Evolutionary conservation across 139 green algal genomes (phyloP).

Genomic region (Auxenochlorella protothecoides): DNA sequence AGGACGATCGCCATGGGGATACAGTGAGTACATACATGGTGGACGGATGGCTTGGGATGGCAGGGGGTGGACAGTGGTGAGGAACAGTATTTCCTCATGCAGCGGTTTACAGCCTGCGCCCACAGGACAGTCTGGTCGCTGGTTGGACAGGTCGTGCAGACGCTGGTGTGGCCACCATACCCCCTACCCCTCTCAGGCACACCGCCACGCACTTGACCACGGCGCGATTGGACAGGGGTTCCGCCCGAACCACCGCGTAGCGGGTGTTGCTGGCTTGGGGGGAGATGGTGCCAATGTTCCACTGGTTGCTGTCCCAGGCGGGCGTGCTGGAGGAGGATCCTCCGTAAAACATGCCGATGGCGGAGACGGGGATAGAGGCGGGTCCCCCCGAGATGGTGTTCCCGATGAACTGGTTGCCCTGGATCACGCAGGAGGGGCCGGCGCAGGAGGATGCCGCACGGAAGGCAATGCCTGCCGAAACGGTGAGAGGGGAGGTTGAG

Average conservation of each 20-base stretch:
- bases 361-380: neutral
- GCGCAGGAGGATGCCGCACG: neutral
- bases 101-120: too few species aligned
- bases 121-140: too few species aligned
- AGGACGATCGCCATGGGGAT: too few species aligned
- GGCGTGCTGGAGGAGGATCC: neutral
- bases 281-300: slow-evolving; percentile 8
- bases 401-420: slow-evolving; percentile 18
- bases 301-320: slow-evolving; percentile 20
- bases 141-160: too few species aligned
- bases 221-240: neutral
- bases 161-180: too few species aligned
- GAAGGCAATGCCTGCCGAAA: slow-evolving; percentile 1
- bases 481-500: too few species aligned
- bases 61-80: too few species aligned
- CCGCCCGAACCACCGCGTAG: slow-evolving; percentile 1
- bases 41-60: too few species aligned
- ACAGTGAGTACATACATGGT: too few species aligned
- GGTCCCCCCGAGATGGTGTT: slow-evolving; percentile 6
- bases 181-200: too few species aligned
- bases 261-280: slow-evolving; percentile 1
- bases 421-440: slow-evolving; percentile 1
- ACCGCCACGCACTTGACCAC: slow-evolving; percentile 7
- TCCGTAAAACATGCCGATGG: slow-evolving; percentile 3
- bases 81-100: too few species aligned